Percentiles rank a stretch among this genome's conserved stretches.
phyloP scores from a whole-genome alignment of 1,284 basidiomycete species.

The Microbotryum intermedium region DNA sequence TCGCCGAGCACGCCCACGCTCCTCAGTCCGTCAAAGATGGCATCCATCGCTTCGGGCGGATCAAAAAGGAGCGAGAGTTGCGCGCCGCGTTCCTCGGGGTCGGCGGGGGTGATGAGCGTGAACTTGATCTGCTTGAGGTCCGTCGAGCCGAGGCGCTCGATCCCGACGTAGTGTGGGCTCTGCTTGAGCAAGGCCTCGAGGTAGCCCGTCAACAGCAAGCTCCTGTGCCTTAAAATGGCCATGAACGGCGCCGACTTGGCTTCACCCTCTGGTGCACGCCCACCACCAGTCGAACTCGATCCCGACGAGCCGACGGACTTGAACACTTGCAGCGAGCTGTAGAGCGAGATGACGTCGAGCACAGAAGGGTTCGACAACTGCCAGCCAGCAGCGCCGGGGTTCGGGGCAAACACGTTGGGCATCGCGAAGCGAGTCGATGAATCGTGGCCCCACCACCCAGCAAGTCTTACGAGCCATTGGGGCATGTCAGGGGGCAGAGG shows the following conservation, averaged over 20 bases:
- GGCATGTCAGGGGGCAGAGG: too few species aligned
- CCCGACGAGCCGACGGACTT: slow-evolving; percentile 35
- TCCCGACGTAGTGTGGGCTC: slow-evolving; percentile 51
- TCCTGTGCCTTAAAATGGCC: slow-evolving; percentile 57
- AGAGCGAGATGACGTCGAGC: slow-evolving; percentile 64
- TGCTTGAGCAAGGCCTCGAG: slow-evolving; percentile 57
- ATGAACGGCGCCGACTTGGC: slow-evolving; percentile 41
- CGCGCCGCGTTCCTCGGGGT: slow-evolving; percentile 60
- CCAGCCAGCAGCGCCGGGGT: slow-evolving; percentile 84
- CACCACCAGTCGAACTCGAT: slow-evolving; percentile 12
- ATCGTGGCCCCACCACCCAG: slow-evolving; percentile 98
- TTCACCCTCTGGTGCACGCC: too few species aligned
- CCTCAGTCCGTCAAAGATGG: slow-evolving; percentile 54
- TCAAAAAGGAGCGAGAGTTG: slow-evolving; percentile 77
- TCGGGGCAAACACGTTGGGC: slow-evolving; percentile 72
- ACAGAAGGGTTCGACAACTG: slow-evolving; percentile 90
- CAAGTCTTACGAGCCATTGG: slow-evolving; percentile 49
- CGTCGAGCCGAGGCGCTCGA: slow-evolving; percentile 34
- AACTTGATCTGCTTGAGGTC: slow-evolving; percentile 45
- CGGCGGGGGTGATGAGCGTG: slow-evolving; percentile 75
- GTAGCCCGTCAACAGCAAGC: slow-evolving; percentile 57
- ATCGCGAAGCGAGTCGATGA: slow-evolving; percentile 79
- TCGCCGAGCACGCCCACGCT: slow-evolving; percentile 75
- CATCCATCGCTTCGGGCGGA: slow-evolving; percentile 57
- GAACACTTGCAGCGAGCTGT: slow-evolving; percentile 74